Evolutionary conservation across 495 filamentous ascomycete genomes (phyloP), one percentile per base, ranked within the genome.

Genomic region (Neurospora intermedia): DNA sequence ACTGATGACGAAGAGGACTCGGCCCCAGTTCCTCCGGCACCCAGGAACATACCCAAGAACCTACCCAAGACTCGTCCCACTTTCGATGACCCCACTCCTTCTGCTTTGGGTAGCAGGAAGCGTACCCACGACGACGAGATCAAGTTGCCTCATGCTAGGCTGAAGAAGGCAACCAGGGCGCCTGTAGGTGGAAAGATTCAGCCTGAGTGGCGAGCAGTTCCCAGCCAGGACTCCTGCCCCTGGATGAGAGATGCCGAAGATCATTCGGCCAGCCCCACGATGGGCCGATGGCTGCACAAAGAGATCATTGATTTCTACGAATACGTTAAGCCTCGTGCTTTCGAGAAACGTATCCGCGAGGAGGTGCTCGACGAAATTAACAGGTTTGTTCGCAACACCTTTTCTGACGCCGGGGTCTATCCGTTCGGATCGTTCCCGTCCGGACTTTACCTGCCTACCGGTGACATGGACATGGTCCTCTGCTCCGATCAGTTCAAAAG

Each of bases 381-480:
- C 39, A 72, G 74, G 39, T 81, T 86, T 5, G 86, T 94, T 75
- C 82, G 83, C 43, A 81, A 71, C 23, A 81, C 83, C 15, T 88
- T 87, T 75, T 77, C 81, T 6, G 86, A 88, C 46, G 85, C 88
- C 31, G 83, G 90, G 46, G 80, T 98, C 2, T 84, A 86, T 23
- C 84, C 90, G 11, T 99, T 98, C 81, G 96, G 96, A 18, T 98
- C 96, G 0, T 99, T 94, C 76, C 92, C 93, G 16, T 93, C 93
- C 10, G 93, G 93, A 0, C 84, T 98, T 15, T 98, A 97, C 78
- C 87, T 99, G 5, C 96, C 96, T 0, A 96, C 90, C 2, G 92
- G 90, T 6, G 96, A 99, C 81, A 94, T 99, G 85, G 96, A 99
- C 80, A 83, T 98, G 43, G 95, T 96, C 4, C 83, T 94, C n/a